A percentile compares a stretch with the other conserved stretches of the same genome.
Evolutionary conservation across 805 yeast species (phyloP).

Genomic region (Metschnikowia picachoensis): DNA sequence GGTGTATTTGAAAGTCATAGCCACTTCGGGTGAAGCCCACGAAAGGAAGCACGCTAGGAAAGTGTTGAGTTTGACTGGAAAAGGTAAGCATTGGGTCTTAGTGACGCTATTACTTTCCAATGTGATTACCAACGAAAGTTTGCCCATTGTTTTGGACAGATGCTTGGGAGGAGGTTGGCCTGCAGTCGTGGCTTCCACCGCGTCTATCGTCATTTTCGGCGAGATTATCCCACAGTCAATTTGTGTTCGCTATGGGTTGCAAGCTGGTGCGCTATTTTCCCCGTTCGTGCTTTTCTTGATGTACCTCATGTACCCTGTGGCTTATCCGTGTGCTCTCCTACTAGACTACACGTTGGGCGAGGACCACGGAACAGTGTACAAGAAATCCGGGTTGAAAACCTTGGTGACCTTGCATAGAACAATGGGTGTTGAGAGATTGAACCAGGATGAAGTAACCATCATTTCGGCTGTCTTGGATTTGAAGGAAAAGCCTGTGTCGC

Average conservation of each 20-base stretch:
- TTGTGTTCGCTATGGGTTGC: slow-evolving; percentile 88
- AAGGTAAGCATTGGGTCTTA: slow-evolving; percentile 94
- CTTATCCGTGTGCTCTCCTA: slow-evolving; percentile 81
- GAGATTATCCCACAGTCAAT: slow-evolving; percentile 94
- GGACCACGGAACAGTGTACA: slow-evolving; percentile 93
- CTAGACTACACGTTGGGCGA: slow-evolving; percentile 85
- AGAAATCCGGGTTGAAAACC: slow-evolving; percentile 88
- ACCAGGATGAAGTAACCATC: slow-evolving; percentile 93
- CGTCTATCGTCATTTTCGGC: slow-evolving; percentile 88
- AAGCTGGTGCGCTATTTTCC: slow-evolving; percentile 84
- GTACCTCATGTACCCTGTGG: slow-evolving; percentile 89
- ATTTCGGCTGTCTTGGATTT: slow-evolving; percentile 90
- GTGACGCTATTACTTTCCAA: slow-evolving; percentile 83
- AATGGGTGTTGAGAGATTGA: slow-evolving; percentile 91
- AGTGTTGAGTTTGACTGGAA: slow-evolving; percentile 67
- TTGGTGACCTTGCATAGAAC: slow-evolving; percentile 89
- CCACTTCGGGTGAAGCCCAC: slow-evolving; percentile 71
- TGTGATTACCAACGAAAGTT: slow-evolving; percentile 89
- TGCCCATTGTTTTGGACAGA: slow-evolving; percentile 90
- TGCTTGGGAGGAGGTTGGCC: slow-evolving; percentile 97
- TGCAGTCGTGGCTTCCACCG: slow-evolving; percentile 92
- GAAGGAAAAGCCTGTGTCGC: slow-evolving; percentile 82
- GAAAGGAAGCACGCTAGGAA: slow-evolving; percentile 69
- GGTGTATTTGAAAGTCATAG: slow-evolving; percentile 85
- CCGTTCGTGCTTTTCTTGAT: slow-evolving; percentile 82